phyloP scores from a whole-genome alignment of 2,329 filamentous ascomycete species.

The Fusarium longipes region DNA sequence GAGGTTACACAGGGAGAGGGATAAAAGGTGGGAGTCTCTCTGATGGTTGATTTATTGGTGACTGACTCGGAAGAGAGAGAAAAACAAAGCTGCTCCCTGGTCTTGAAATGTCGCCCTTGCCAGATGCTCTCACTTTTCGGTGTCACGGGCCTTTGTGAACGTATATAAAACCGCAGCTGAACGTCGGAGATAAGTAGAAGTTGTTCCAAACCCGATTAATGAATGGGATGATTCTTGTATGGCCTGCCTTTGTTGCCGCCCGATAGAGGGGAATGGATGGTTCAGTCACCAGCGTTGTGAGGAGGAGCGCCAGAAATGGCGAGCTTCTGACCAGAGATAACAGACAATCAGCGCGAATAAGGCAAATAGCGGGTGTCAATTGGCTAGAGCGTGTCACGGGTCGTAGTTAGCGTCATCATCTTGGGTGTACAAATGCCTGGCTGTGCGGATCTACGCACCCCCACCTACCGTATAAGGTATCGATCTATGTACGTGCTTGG shows the following conservation, averaged over 20 bases:
- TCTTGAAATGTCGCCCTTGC: constrained; percentile 17
- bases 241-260: constrained; percentile 16
- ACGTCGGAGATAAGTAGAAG: background rate
- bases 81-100: constrained; percentile 1
- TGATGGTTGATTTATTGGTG: constrained; percentile 11
- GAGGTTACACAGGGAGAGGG: background rate
- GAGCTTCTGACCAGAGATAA: constrained; percentile 17
- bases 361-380: constrained; percentile 27
- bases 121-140: constrained; percentile 20
- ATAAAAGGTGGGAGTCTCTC: constrained; percentile 3
- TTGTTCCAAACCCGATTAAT: constrained; percentile 7
- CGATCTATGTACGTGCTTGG: background rate
- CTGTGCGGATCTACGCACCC: constrained; percentile 26
- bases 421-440: constrained; percentile 24
- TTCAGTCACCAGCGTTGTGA: background rate
- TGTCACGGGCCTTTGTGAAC: constrained; percentile 14
- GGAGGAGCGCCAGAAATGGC: constrained; percentile 20
- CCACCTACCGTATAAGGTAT: constrained; percentile 32
- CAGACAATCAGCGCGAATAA: background rate
- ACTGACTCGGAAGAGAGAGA: constrained; percentile 14
- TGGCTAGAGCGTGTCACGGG: constrained; percentile 18
- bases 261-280: constrained; percentile 17
- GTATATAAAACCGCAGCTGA: background rate
- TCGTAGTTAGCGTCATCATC: constrained; percentile 10
- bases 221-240: background rate